Base-by-base conservation (phyloP, 176 grass and related monocot species). In the Carex cristatella region DNA sequence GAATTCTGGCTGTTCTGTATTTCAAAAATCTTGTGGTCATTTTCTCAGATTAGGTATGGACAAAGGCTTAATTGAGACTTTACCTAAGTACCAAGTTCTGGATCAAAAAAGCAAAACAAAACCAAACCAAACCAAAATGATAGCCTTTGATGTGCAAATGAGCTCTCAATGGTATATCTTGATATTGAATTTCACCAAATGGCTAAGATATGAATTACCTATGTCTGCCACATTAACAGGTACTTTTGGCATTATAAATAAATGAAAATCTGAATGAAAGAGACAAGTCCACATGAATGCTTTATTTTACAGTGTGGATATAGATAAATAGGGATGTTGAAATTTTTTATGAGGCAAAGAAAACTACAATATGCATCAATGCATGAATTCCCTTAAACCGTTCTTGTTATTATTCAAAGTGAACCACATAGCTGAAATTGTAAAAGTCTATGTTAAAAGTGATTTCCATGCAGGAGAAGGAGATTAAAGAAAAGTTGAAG, bases 401-500 rank as follows among this genome's bases (percentile, higher is more conserved):
- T 14, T 57, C 0, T 10, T 73, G 14, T 19, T 86, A 62, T 84
- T 51, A 65, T 15, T 33, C 38, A 6, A 54, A 6, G 48, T 27
- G 79, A 71, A 23, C 57, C 46, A 51, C 48, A 18, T 71, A 66
- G 6, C 57, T 9, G 54, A 35, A 35, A 30, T 15, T 79, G 44
- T 53, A 18, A 44, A 16, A 35, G 51, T 79, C 7, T 7, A 57
- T 32, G 35, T 13, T 79, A 35, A 57, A 33, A 18, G 74, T 79
- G 5, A 35, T 49, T 86, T 19, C 83, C 82, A 19, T 84, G 55
- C 79, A 98, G 95, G 89, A 86, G 72, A 97, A 91, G 68, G 91
- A 94, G 53, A 86, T 95, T 37, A 98, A 98, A 48, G 88, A 95
- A 87, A 90, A 74, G 44, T 63, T 95, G 66, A 98, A 87, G 61